Evolutionary conservation across 495 filamentous ascomycete species (phyloP).

Genomic region (Tuber microsphaerosporum): DNA sequence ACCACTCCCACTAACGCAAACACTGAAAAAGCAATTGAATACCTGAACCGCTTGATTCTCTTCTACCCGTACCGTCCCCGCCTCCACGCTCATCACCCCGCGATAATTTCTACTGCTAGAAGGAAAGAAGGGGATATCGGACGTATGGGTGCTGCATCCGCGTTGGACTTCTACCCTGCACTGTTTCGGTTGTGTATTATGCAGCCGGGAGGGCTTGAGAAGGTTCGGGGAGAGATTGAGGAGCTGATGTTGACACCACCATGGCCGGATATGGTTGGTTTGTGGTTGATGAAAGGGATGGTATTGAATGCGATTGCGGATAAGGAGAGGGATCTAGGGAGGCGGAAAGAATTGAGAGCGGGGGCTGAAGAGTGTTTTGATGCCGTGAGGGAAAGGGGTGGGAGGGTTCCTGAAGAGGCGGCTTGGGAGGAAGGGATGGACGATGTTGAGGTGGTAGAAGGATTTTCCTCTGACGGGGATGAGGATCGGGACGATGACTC

Average conservation of each 20-base stretch:
- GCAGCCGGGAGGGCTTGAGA: constrained; percentile 29
- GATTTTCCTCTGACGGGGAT: not conserved
- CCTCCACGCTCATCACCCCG: constrained; percentile 18
- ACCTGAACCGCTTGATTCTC: constrained; percentile 29
- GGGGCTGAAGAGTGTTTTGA: constrained; percentile 29
- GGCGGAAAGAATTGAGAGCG: constrained; percentile 7
- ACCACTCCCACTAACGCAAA: not conserved
- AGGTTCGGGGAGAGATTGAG: constrained; percentile 53
- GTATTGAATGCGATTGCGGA: constrained; percentile 37
- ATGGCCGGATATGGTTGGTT: constrained; percentile 21
- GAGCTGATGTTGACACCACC: constrained; percentile 46
- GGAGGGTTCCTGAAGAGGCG: constrained; percentile 23
- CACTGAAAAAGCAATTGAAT: constrained; percentile 21
- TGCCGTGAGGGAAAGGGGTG: constrained; percentile 26
- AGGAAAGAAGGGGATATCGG: constrained; percentile 1
- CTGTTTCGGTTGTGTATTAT: constrained; percentile 21
- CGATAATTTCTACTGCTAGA: constrained; percentile 5
- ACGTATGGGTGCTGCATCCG: constrained; percentile 7
- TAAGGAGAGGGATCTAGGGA: constrained; percentile 8
- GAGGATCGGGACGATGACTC: not conserved
- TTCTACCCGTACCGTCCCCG: constrained; percentile 20
- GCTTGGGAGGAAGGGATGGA: constrained; percentile 8
- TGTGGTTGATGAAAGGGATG: constrained; percentile 37
- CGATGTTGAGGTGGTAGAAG: constrained; percentile 5
- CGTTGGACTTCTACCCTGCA: constrained; percentile 30